A percentile compares a stretch with the other conserved stretches of the same genome.
Conservation (phyloP, 768 basidiomycete genomes). For the Rhodotorula toruloides region DNA sequence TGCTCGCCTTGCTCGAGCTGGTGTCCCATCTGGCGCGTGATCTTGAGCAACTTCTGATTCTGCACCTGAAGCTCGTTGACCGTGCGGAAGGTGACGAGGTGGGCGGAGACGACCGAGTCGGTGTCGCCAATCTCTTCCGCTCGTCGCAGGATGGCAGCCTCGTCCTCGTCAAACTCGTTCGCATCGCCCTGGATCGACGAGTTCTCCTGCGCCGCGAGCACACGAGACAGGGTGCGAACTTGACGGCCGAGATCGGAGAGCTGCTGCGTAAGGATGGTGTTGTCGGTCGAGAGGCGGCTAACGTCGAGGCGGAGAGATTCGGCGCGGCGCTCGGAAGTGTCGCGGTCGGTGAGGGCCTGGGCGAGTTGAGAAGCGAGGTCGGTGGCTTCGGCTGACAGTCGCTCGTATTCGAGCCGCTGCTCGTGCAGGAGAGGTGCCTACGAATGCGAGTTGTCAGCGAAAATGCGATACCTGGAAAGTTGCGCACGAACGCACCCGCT, state of each 20-base stretch:
- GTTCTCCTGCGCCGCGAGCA: conserved; percentile 75
- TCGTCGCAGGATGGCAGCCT: conserved; percentile 63
- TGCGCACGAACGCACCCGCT: conserved; percentile 58
- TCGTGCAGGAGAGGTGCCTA: conserved; percentile 86
- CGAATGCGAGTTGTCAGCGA: neutral
- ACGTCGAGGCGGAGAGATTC: conserved; percentile 50
- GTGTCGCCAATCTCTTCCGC: conserved; percentile 40
- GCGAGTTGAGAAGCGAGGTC: conserved; percentile 76
- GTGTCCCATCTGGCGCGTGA: conserved; percentile 72
- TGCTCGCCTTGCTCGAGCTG: conserved; percentile 68
- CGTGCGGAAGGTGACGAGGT: conserved; percentile 78
- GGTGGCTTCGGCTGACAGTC: conserved; percentile 69
- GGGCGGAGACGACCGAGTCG: conserved; percentile 75
- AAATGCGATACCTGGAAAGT: neutral
- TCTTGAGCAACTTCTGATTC: conserved; percentile 79
- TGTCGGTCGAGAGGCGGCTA: conserved; percentile 55
- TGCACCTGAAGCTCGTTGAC: conserved; percentile 78
- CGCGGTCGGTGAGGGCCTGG: conserved; percentile 68
- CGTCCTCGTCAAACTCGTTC: conserved; percentile 39
- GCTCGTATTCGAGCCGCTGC: conserved; percentile 83
- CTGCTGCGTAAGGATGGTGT: conserved; percentile 64
- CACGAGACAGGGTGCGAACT: conserved; percentile 69
- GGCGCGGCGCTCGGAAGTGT: conserved; percentile 56
- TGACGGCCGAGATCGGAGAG: conserved; percentile 78
- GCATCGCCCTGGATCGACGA: conserved; percentile 60